phyloP scores from a whole-genome alignment of 202 grass and related monocot species.

The Setaria viridis region DNA sequence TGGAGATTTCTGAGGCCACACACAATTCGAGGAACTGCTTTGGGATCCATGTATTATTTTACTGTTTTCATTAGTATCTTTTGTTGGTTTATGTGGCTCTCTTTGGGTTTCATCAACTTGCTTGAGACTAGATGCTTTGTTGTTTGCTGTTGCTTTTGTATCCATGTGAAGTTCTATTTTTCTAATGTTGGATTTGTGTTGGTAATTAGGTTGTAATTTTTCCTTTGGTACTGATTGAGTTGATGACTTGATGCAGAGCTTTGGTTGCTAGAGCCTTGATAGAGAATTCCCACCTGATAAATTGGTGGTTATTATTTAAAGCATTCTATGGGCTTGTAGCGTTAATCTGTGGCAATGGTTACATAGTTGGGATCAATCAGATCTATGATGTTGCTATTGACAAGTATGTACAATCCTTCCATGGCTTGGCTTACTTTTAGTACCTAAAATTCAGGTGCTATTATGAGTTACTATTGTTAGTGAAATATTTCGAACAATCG shows the following conservation, averaged over 20 bases:
- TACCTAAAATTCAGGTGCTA: not conserved
- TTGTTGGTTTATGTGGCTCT: not conserved
- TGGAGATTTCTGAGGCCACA: constrained; percentile 99
- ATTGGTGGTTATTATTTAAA: constrained; percentile 83
- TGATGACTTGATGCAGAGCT: constrained; percentile 60
- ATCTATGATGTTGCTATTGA: constrained; percentile 97
- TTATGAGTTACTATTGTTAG: not conserved
- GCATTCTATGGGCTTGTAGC: constrained; percentile 74
- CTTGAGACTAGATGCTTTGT: no score
- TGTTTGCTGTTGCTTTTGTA: no score
- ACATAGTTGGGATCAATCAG: constrained; percentile 97
- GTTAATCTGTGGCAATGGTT: constrained; percentile 89
- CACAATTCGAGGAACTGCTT: constrained; percentile 92
- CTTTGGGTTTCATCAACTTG: no score
- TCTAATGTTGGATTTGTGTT: constrained; percentile 7
- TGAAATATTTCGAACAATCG: not conserved
- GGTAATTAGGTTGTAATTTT: not conserved
- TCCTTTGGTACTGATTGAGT: constrained; percentile 38
- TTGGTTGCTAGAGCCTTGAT: constrained; percentile 90
- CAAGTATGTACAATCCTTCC: constrained; percentile 69
- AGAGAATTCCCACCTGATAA: constrained; percentile 86
- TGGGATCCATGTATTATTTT: constrained; percentile 64
- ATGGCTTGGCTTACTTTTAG: not conserved
- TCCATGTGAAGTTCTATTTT: no score
- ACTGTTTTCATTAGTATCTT: not conserved